A percentile compares a stretch with the other conserved stretches of the same genome.
Conservation (phyloP, 2,329 filamentous ascomycete genomes). For the Alternaria sp. region DNA sequence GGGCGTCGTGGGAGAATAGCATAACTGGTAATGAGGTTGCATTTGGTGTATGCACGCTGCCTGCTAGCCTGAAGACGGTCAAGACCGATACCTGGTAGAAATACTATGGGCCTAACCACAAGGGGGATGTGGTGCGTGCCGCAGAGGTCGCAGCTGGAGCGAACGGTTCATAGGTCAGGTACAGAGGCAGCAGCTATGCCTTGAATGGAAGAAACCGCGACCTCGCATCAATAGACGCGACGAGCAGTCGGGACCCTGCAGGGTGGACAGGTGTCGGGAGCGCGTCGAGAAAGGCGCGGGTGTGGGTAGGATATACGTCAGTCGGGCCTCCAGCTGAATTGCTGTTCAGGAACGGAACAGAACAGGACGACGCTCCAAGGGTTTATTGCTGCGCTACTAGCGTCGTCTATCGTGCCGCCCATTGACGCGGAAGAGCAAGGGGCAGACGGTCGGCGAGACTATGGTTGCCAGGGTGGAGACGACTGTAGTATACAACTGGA, state of each 20-base stretch:
- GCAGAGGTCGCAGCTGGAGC: slow-evolving; percentile 9
- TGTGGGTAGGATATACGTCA: background rate
- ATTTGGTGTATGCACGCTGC: slow-evolving; percentile 12
- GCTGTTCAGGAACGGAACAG: background rate
- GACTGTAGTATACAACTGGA: slow-evolving; percentile 2
- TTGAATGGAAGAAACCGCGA: background rate
- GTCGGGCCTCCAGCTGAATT: background rate
- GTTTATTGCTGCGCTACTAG: slow-evolving; percentile 18
- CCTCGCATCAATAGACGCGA: slow-evolving; percentile 2
- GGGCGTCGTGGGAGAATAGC: background rate
- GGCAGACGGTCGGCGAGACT: slow-evolving; percentile 8
- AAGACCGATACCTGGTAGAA: slow-evolving; percentile 15
- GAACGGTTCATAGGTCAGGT: slow-evolving; percentile 13
- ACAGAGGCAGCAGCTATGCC: slow-evolving; percentile 6
- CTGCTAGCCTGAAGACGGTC: slow-evolving; percentile 18
- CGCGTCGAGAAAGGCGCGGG: background rate
- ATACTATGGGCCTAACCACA: slow-evolving; percentile 9
- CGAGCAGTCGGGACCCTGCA: background rate
- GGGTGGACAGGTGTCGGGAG: background rate
- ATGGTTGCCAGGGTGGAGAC: slow-evolving; percentile 1
- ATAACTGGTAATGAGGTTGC: slow-evolving; percentile 4
- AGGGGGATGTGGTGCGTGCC: slow-evolving; percentile 15
- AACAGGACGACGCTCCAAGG: slow-evolving; percentile 5
- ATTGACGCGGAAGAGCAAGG: slow-evolving; percentile 12
- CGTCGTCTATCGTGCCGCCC: slow-evolving; percentile 10